Conservation (phyloP, 371 early-diverging fungal species). For the Dichotomocladium elegans region DNA sequence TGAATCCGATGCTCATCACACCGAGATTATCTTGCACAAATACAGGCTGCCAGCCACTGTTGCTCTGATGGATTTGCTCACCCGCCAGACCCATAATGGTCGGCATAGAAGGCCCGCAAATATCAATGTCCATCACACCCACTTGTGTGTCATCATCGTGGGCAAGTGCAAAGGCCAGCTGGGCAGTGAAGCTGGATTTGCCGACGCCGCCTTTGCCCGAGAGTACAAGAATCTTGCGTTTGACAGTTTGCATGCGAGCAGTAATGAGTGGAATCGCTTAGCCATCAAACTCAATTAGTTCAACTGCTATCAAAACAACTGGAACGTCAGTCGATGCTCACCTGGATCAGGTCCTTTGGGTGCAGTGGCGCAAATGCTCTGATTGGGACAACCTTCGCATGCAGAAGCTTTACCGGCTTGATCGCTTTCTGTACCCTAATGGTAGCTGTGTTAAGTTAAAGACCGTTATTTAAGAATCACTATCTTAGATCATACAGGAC, state of each 20-base stretch:
- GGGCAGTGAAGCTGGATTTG: constrained; percentile 84
- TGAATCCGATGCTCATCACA: constrained; percentile 96
- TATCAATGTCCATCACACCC: constrained; percentile 98
- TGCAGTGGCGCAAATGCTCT: constrained; percentile 82
- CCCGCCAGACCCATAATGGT: constrained; percentile 86
- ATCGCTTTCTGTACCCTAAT: constrained; percentile 81
- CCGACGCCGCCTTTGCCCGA: constrained; percentile 99
- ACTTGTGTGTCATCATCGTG: constrained; percentile 63
- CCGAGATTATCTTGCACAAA: constrained; percentile 87
- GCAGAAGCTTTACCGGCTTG: constrained; percentile 90
- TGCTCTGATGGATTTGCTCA: constrained; percentile 82
- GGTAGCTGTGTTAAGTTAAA: neutral
- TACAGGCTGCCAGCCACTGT: constrained; percentile 88
- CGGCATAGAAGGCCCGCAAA: constrained; percentile 99
- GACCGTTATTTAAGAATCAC: neutral
- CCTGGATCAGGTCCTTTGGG: constrained; percentile 95
- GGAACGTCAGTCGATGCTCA: constrained; percentile 10
- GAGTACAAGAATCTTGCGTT: constrained; percentile 88
- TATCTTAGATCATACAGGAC: constrained; percentile 19
- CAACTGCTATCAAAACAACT: neutral
- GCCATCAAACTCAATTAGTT: neutral
- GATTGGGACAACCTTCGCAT: constrained; percentile 98
- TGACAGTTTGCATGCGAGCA: constrained; percentile 60
- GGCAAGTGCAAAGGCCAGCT: constrained; percentile 77
- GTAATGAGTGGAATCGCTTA: constrained; percentile 73